Conservation (phyloP, 768 basidiomycete genomes). For the Udeniomyces megalosporus region DNA sequence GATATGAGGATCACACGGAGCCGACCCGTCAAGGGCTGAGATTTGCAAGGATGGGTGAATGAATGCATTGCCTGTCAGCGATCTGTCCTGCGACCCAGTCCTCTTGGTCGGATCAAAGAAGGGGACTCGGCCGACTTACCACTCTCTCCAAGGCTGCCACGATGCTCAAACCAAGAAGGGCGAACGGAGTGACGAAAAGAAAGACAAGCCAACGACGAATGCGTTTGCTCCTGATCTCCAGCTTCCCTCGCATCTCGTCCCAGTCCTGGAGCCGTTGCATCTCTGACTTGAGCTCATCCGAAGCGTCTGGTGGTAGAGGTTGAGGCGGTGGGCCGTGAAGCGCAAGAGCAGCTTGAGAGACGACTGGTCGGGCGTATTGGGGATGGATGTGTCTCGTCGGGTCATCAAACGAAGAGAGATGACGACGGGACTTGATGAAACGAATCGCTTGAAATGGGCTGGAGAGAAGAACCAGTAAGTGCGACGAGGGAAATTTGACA, state of each 20-base stretch:
- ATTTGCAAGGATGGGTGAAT: neutral
- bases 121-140: neutral
- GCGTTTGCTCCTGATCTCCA: neutral
- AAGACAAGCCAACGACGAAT: neutral
- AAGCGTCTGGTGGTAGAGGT: neutral
- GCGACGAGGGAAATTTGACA: neutral
- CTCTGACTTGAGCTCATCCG: neutral
- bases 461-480: no score
- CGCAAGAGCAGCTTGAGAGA: neutral
- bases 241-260: neutral
- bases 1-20: neutral
- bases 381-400: neutral
- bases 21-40: neutral
- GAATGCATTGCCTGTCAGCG: no score
- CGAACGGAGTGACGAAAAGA: conserved; percentile 42
- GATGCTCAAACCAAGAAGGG: conserved; percentile 51
- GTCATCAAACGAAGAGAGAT: neutral
- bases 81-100: no score
- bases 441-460: neutral
- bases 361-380: neutral
- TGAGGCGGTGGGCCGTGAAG: neutral
- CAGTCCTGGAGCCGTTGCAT: neutral
- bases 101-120: neutral
- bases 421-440: neutral
- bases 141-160: conserved; percentile 42